Percentiles rank a stretch among this genome's conserved stretches.
Evolutionary conservation across 768 basidiomycete species (phyloP).

Genomic region (Serendipita vermifera): DNA sequence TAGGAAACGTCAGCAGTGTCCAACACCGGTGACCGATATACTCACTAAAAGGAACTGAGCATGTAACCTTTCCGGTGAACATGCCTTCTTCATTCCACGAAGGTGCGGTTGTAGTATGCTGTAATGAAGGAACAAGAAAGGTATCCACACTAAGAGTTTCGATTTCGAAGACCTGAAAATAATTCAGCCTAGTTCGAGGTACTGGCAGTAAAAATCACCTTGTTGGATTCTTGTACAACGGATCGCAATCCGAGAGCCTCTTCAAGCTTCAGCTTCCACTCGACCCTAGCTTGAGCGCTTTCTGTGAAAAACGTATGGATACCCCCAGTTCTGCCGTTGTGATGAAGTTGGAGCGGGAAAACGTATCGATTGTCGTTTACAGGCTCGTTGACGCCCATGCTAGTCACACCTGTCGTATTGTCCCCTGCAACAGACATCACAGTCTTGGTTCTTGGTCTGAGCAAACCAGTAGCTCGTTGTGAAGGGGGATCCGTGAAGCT

Average conservation of each 20-base stretch:
- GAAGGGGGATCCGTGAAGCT: slow-evolving; percentile 71
- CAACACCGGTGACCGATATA: not conserved
- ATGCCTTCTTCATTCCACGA: slow-evolving; percentile 57
- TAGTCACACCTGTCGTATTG: slow-evolving; percentile 17
- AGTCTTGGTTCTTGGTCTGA: slow-evolving; percentile 32
- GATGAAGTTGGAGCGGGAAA: slow-evolving; percentile 79
- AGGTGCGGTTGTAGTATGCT: slow-evolving; percentile 31
- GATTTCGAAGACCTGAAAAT: slow-evolving; percentile 64
- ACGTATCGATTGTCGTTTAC: slow-evolving; percentile 58
- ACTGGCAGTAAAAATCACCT: slow-evolving; percentile 25
- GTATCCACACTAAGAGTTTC: slow-evolving; percentile 82
- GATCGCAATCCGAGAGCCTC: slow-evolving; percentile 76
- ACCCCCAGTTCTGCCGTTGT: slow-evolving; percentile 79
- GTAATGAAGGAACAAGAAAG: slow-evolving; percentile 62
- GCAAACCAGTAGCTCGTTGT: slow-evolving; percentile 57
- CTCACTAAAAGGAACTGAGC: slow-evolving; percentile 83
- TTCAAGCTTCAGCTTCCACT: slow-evolving; percentile 84
- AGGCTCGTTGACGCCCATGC: slow-evolving; percentile 24
- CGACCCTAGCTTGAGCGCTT: slow-evolving; percentile 51
- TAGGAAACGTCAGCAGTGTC: no score
- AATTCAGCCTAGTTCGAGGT: not conserved
- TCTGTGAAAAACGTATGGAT: slow-evolving; percentile 83
- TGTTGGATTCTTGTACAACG: slow-evolving; percentile 84
- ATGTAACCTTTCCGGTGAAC: slow-evolving; percentile 78
- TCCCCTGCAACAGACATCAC: slow-evolving; percentile 20